These are phyloP conservation scores for Tetracladium setigerum DNA, from an alignment of 495 filamentous ascomycete genomes.

Conservation along the genomic window DNA sequence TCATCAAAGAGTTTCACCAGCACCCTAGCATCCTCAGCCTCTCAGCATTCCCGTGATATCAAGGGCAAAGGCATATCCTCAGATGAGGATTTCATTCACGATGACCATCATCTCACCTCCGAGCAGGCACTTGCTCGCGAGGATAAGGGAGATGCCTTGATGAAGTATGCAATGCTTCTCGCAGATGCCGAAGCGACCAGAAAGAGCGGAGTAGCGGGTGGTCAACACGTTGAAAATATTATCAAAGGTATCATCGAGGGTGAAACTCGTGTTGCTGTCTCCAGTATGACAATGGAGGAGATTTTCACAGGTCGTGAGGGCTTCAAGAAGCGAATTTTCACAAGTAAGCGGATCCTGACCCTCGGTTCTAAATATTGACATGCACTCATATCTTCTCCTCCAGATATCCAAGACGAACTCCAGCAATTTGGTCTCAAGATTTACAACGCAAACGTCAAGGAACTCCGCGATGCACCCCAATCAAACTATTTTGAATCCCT, in stretches of 20 bases:
- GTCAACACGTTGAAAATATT: constrained; percentile 67
- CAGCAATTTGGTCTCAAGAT: constrained; percentile 66
- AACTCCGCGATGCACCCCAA: constrained; percentile 69
- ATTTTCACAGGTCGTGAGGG: constrained; percentile 69
- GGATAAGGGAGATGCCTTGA: constrained; percentile 39
- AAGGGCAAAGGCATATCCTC: too few species aligned
- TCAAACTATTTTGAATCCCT: constrained; percentile 74
- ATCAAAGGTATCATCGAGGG: constrained; percentile 87
- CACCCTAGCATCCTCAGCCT: not conserved
- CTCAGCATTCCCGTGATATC: not conserved
- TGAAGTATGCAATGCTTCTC: constrained; percentile 71
- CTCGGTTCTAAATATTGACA: too few species aligned
- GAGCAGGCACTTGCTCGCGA: constrained; percentile 32
- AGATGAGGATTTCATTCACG: constrained; percentile 14
- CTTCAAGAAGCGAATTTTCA: constrained; percentile 72
- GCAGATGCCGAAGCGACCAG: constrained; percentile 44
- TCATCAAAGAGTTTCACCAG: too few species aligned
- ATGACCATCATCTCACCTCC: too few species aligned
- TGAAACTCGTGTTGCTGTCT: constrained; percentile 71
- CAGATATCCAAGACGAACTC: constrained; percentile 68
- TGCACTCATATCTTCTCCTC: too few species aligned
- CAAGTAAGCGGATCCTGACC: too few species aligned
- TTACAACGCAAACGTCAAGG: constrained; percentile 77
- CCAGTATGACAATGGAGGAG: constrained; percentile 65
- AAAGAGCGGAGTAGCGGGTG: constrained; percentile 13